Conservation (phyloP, 2,329 filamentous ascomycete species). For the Cladosporium phlei region DNA sequence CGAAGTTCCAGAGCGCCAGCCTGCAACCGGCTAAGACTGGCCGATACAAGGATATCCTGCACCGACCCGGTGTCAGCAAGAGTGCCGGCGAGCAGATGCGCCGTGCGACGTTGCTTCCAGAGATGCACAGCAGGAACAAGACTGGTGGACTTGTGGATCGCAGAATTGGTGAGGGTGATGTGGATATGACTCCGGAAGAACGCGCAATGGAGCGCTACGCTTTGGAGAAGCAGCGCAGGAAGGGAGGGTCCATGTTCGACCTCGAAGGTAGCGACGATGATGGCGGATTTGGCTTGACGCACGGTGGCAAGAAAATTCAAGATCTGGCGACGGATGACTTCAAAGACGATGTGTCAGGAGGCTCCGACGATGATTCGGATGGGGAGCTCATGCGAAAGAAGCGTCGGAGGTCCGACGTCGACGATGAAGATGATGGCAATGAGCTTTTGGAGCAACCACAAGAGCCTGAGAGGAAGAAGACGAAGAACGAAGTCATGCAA, state of each 20-base stretch:
- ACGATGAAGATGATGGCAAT: slow-evolving; percentile 39
- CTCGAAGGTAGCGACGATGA: slow-evolving; percentile 75
- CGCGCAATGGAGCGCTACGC: slow-evolving; percentile 88
- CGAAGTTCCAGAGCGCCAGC: slow-evolving; percentile 69
- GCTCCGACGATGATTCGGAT: slow-evolving; percentile 33
- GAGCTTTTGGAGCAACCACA: slow-evolving; percentile 44
- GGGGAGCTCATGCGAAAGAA: slow-evolving; percentile 40
- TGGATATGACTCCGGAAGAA: slow-evolving; percentile 87
- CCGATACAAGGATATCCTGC: slow-evolving; percentile 54
- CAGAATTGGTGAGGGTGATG: slow-evolving; percentile 92
- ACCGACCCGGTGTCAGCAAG: slow-evolving; percentile 78
- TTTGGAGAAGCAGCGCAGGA: slow-evolving; percentile 72
- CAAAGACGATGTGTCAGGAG: slow-evolving; percentile 38
- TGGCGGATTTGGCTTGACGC: slow-evolving; percentile 58
- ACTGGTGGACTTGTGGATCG: slow-evolving; percentile 88
- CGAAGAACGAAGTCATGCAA: slow-evolving; percentile 95
- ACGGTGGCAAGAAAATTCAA: slow-evolving; percentile 62
- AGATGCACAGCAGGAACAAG: slow-evolving; percentile 85
- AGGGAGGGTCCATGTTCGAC: slow-evolving; percentile 83
- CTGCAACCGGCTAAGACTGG: slow-evolving; percentile 25
- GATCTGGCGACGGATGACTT: slow-evolving; percentile 78
- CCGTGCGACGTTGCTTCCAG: slow-evolving; percentile 75
- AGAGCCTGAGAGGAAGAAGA: slow-evolving; percentile 66
- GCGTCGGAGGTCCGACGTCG: slow-evolving; percentile 36
- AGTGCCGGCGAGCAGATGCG: slow-evolving; percentile 83